A percentile compares a stretch with the other conserved stretches of the same genome.
Conservation (phyloP, 306 rosid genomes). For the Biancaea sappan region DNA sequence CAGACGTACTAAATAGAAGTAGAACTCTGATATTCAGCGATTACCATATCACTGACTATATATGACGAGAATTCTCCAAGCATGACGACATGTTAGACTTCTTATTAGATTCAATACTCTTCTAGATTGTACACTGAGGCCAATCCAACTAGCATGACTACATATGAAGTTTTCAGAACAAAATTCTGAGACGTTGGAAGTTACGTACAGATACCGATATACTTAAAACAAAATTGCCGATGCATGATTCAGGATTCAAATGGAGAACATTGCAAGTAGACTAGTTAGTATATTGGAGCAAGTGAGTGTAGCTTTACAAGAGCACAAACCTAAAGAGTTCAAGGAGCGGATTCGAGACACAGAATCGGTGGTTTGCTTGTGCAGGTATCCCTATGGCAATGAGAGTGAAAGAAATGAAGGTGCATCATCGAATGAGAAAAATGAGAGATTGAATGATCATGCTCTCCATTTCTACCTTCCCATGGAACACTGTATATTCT, state of each 20-base stretch:
- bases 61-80: too few species aligned
- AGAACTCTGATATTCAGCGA: too few species aligned
- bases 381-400: constrained; percentile 41
- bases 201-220: too few species aligned
- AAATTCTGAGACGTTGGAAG: too few species aligned
- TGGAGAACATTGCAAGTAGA: constrained; percentile 47
- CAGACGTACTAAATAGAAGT: too few species aligned
- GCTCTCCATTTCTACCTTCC: constrained; percentile 54
- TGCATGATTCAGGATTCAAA: constrained; percentile 11
- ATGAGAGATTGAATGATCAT: constrained; percentile 22
- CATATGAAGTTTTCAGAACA: too few species aligned
- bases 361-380: constrained; percentile 32
- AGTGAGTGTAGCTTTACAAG: constrained; percentile 28
- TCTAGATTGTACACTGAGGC: background rate
- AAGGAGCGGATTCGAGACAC: constrained; percentile 24
- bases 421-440: constrained; percentile 6
- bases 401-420: background rate
- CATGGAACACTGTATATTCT: constrained; percentile 40
- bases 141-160: background rate
- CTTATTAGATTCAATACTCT: too few species aligned
- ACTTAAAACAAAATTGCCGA: background rate
- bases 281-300: constrained; percentile 47
- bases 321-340: constrained; percentile 19
- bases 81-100: too few species aligned
- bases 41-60: too few species aligned